Base-by-base conservation (phyloP, 768 basidiomycete species). In the Cubamyces sp. region DNA sequence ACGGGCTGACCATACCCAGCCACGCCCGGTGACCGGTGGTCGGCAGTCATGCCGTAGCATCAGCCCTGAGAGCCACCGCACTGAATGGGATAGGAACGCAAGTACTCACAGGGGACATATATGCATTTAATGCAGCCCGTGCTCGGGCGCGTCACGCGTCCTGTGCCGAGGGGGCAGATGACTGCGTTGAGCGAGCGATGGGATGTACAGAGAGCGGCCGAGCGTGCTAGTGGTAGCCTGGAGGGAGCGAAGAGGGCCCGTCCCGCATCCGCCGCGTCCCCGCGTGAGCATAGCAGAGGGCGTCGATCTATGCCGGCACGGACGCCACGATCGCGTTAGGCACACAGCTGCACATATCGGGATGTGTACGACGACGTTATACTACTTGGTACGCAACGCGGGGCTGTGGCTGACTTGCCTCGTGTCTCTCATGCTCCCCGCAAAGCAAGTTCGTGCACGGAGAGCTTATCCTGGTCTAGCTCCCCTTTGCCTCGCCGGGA, bases 321-420 rank as follows among this genome's bases (percentile, higher is more conserved):
- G 47, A 59, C 57, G 57, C 57, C 57, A 59, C 57, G 41, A 59
- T 52, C 48, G 57, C 40, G 57, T 59, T 45, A 47, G 55, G 57
- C 46, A 59, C 57, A 51, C 57, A 45, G 57, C 28, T 41, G 57
- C 37, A 59, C 57, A 59, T 59, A 45, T 51, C 40, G 5, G 49
- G 49, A 52, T 34, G 34, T 34, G 34, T 34, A 34, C 34, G 34
- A 30, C 28, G 28, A 30, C 28, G 28, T 30, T 30, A 8, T 8
- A 8, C 28, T 5, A 6, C 9, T 34, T 34, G 34, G 9, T 34
- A 34, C 30, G 42, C 49, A 28, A 30, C 14, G 49, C 57, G 40
- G 41, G 49, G 57, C 19, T 8, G 34, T 18, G 47, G 19, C 9
- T 49, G 4, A 23, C 49, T 9, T 15, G 57, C 18, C 47, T 18